Evolutionary conservation across 2,329 filamentous ascomycete genomes (phyloP).

Genomic region (Penicillium glabrum): DNA sequence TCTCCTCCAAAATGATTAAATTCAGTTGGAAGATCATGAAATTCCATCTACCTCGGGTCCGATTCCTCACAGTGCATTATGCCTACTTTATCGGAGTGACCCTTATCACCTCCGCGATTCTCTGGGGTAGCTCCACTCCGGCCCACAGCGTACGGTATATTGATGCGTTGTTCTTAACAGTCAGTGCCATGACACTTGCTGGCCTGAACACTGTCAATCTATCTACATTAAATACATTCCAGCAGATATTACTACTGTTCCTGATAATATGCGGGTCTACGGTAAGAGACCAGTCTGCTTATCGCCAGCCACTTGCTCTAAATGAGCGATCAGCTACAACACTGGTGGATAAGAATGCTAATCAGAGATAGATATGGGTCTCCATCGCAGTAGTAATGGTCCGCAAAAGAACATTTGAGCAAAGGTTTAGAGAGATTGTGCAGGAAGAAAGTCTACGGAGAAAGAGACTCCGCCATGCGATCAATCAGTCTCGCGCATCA

Average conservation of each 20-base stretch:
- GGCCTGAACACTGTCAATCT: slow-evolving; percentile 65
- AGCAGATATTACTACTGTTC: slow-evolving; percentile 65
- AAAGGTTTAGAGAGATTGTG: slow-evolving; percentile 55
- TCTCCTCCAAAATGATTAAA: background rate
- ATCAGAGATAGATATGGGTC: slow-evolving; percentile 54
- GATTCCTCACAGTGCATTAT: slow-evolving; percentile 65
- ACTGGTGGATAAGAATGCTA: background rate
- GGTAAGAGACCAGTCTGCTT: background rate
- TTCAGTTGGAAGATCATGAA: background rate
- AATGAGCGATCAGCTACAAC: background rate
- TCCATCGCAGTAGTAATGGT: slow-evolving; percentile 64
- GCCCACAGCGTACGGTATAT: slow-evolving; percentile 56
- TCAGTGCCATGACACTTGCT: slow-evolving; percentile 66
- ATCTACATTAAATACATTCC: slow-evolving; percentile 64
- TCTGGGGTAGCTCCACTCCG: slow-evolving; percentile 57
- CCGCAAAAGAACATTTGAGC: slow-evolving; percentile 62
- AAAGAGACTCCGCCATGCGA: background rate
- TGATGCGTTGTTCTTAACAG: slow-evolving; percentile 66
- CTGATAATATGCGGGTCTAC: slow-evolving; percentile 66
- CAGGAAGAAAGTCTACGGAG: slow-evolving; percentile 35
- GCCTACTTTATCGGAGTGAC: slow-evolving; percentile 62
- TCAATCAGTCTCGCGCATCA: slow-evolving; percentile 10
- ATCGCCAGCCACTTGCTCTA: background rate
- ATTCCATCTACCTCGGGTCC: background rate
- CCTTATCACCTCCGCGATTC: slow-evolving; percentile 59